These are phyloP conservation scores for Hevea brasiliensis DNA, from an alignment of 345 rosid species.

Conservation along the genomic window DNA sequence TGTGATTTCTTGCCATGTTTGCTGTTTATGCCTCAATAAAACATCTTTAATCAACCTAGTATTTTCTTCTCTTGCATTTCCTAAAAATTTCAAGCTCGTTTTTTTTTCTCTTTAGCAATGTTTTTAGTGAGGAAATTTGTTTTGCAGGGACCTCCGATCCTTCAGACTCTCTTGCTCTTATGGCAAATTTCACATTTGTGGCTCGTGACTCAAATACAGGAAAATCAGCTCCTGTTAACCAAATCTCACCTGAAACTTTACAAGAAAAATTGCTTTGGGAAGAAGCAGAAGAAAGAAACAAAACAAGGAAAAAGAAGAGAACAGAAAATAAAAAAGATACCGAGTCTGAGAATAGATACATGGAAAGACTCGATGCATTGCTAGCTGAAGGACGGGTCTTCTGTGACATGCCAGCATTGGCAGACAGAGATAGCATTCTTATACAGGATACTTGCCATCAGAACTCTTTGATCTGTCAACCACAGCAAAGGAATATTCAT, in stretches of 20 bases:
- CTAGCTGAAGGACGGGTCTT: slow-evolving; percentile 80
- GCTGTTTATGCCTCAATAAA: background rate
- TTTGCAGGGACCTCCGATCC: slow-evolving; percentile 42
- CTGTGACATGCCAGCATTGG: slow-evolving; percentile 91
- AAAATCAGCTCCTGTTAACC: slow-evolving; percentile 74
- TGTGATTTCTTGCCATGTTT: background rate
- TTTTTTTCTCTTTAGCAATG: background rate
- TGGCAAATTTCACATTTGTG: slow-evolving; percentile 82
- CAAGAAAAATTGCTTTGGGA: slow-evolving; percentile 66
- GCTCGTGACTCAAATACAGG: slow-evolving; percentile 81
- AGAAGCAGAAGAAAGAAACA: slow-evolving; percentile 83
- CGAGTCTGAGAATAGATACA: slow-evolving; percentile 38
- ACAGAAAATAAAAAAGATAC: slow-evolving; percentile 34
- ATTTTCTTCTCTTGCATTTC: background rate
- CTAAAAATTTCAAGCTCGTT: background rate
- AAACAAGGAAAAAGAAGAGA: slow-evolving; percentile 57
- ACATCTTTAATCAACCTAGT: background rate
- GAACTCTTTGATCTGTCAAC: slow-evolving; percentile 80
- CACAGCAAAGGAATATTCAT: slow-evolving; percentile 82
- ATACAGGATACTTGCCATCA: slow-evolving; percentile 60
- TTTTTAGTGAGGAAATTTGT: background rate
- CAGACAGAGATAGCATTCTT: slow-evolving; percentile 84
- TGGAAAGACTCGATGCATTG: slow-evolving; percentile 53
- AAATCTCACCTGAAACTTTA: slow-evolving; percentile 60
- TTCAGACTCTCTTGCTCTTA: slow-evolving; percentile 60